phyloP scores from a whole-genome alignment of 139 green algal species.

The Chlamydomonas eustigma region DNA sequence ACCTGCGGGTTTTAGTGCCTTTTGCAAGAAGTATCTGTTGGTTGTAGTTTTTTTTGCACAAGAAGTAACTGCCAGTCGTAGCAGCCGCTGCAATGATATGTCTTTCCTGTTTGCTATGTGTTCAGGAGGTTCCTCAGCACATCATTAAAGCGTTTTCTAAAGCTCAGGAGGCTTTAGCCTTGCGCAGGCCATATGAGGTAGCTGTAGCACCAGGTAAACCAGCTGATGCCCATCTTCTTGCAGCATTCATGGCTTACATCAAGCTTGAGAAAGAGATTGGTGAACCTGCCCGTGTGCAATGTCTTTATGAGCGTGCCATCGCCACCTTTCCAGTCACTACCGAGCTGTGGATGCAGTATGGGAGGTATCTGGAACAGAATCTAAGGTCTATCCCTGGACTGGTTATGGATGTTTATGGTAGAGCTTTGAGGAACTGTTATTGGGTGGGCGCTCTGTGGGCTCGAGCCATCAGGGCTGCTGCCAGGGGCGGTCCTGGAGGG shows the following conservation, averaged over 20 bases:
- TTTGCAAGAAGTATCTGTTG: neutral
- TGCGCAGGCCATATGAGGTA: conserved; percentile 54
- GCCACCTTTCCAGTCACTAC: conserved; percentile 73
- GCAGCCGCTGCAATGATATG: no score
- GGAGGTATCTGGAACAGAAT: conserved; percentile 54
- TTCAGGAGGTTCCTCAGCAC: conserved; percentile 24
- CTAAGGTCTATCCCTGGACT: neutral
- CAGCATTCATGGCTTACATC: conserved; percentile 76
- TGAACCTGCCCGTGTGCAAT: conserved; percentile 47
- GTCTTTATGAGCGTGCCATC: conserved; percentile 76
- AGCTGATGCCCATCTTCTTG: conserved; percentile 36
- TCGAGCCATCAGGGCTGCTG: conserved; percentile 39
- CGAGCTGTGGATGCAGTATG: conserved; percentile 78
- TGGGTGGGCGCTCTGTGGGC: conserved; percentile 77
- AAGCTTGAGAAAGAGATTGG: conserved; percentile 50
- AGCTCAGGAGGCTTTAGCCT: conserved; percentile 34
- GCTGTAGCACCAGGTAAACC: conserved; percentile 30
- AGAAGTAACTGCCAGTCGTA: no score
- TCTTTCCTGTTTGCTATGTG: no score
- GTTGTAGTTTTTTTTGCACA: no score
- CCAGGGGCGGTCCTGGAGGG: conserved; percentile 12
- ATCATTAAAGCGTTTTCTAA: conserved; percentile 36
- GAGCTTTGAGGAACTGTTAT: conserved; percentile 78
- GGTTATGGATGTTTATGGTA: conserved; percentile 44
- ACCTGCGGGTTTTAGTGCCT: neutral